A percentile compares a stretch with the other conserved stretches of the same genome.
These are phyloP conservation scores for Jaapia argillacea DNA, from an alignment of 768 basidiomycete species.

Conservation along the genomic window DNA sequence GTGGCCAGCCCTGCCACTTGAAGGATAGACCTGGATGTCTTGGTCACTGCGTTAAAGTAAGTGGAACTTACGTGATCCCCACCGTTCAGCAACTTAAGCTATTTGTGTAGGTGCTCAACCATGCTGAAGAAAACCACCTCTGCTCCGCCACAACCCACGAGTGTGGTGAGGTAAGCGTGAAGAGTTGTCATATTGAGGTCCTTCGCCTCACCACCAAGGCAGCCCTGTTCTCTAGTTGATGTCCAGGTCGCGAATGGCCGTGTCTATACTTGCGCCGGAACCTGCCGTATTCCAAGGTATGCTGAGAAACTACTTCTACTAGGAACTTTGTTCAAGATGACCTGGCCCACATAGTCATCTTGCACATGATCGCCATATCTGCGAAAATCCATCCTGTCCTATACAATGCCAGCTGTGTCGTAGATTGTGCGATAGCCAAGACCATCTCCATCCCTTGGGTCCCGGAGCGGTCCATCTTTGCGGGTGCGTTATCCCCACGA, in stretches of 20 bases:
- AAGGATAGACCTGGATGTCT: constrained; percentile 40
- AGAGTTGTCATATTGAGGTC: constrained; percentile 1
- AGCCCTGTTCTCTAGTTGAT: constrained; percentile 33
- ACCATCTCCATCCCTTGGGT: constrained; percentile 46
- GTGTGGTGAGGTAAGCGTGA: constrained; percentile 38
- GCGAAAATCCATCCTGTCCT: constrained; percentile 44
- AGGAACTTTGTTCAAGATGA: not conserved
- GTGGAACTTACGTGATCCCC: not conserved
- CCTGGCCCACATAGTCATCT: constrained; percentile 24
- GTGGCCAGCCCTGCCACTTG: constrained; percentile 40
- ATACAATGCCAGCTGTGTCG: constrained; percentile 44
- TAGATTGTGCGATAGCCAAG: constrained; percentile 33
- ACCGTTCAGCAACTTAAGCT: not conserved
- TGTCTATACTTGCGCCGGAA: constrained; percentile 29
- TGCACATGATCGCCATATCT: constrained; percentile 35
- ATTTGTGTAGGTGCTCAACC: constrained; percentile 30
- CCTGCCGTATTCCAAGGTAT: constrained; percentile 36
- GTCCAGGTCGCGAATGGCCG: constrained; percentile 20
- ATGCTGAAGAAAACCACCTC: constrained; percentile 37
- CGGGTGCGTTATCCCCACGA: constrained; percentile 28
- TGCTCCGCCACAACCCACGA: constrained; percentile 44
- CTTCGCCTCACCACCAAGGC: constrained; percentile 1
- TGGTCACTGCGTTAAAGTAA: constrained; percentile 41
- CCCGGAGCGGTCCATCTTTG: constrained; percentile 37
- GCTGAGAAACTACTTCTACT: not conserved